Evolutionary conservation across 2,329 filamentous ascomycete genomes (phyloP), one percentile per base, ranked within the genome.

Genomic region (Orbilia ellipsospora): DNA sequence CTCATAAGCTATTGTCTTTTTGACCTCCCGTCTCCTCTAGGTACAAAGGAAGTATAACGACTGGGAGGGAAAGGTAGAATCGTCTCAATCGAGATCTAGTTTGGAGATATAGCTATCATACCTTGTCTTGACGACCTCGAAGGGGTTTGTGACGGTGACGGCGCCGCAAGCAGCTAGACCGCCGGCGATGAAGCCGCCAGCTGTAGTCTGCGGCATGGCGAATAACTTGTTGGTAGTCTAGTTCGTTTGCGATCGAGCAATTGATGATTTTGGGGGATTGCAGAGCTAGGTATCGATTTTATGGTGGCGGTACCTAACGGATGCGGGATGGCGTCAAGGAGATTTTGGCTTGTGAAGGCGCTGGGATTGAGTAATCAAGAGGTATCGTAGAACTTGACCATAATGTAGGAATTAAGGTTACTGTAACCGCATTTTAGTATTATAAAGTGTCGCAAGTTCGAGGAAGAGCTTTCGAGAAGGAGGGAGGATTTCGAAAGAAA

Each of bases 91-190:
- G 52, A n/a, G 55, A 48, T 7, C 7, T 48, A 31, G 42, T 20
- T 23, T 31, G 42, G 56, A 28, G 20, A 48, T 28, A 36, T 36
- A 36, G 8, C 31, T 36, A 13, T 13, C n/a, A 36, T 86, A 94
- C 91, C 94, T 92, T 82, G 98, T 98, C 88, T 99, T 99, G 82
- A 99, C 93, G 12, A 94, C 98, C 84, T 99, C 95, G 85, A 98
- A 98, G 69, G 94, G 94, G 84, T 99, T 95, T 60, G 95, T 98
- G 78, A 96, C 94, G 48, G 94, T 98, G 70, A 99, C 95, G 78
- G 95, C 95, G 81, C 95, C 95, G 84, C 94, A 98, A 78, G 95
- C 95, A 81, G 95, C 95, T 81, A 99, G 92, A 82, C 95, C 95
- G 82, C 95, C 95, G 69, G 95, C 94, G 80, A 98, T 89, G 86